These are phyloP conservation scores for Yarrowia deformans DNA, from an alignment of 805 yeast species.

Conservation along the genomic window DNA sequence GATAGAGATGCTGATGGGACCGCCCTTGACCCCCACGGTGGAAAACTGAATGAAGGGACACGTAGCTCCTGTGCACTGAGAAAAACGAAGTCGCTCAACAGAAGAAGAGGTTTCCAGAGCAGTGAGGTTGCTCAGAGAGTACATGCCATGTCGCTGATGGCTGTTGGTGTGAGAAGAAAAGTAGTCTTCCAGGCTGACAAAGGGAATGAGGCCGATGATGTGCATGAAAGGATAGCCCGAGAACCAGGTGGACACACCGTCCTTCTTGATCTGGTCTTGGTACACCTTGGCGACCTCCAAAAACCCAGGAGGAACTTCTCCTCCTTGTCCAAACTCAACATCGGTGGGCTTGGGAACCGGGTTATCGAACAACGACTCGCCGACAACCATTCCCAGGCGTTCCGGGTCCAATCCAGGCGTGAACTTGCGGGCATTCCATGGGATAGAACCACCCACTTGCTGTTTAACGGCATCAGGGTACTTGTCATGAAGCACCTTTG, in stretches of 20 bases:
- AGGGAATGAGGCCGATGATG: slow-evolving; percentile 34
- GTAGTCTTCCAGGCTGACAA: slow-evolving; percentile 22
- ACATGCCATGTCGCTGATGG: slow-evolving; percentile 4
- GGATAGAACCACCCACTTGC: slow-evolving; percentile 1
- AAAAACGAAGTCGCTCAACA: slow-evolving; percentile 22
- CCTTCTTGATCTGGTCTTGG: slow-evolving; percentile 5
- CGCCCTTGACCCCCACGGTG: slow-evolving; percentile 18
- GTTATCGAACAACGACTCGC: neutral
- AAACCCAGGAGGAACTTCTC: neutral
- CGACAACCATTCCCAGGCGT: slow-evolving; percentile 27
- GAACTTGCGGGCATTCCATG: slow-evolving; percentile 22
- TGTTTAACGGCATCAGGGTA: slow-evolving; percentile 15
- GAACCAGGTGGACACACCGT: slow-evolving; percentile 13
- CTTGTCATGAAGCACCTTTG: slow-evolving; percentile 14
- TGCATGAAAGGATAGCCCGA: slow-evolving; percentile 35
- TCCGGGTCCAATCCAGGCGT: slow-evolving; percentile 15
- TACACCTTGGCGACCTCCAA: slow-evolving; percentile 26
- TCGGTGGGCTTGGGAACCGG: slow-evolving; percentile 7
- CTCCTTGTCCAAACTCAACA: slow-evolving; percentile 1
- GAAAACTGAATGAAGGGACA: slow-evolving; percentile 36
- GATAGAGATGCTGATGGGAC: slow-evolving; percentile 24
- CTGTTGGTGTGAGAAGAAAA: slow-evolving; percentile 10
- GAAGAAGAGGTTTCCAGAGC: slow-evolving; percentile 16
- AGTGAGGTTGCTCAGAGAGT: slow-evolving; percentile 19
- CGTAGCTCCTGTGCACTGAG: slow-evolving; percentile 28